These are phyloP conservation scores for Botrytis cinerea DNA, from an alignment of 2,329 filamentous ascomycete genomes.

Conservation along the genomic window DNA sequence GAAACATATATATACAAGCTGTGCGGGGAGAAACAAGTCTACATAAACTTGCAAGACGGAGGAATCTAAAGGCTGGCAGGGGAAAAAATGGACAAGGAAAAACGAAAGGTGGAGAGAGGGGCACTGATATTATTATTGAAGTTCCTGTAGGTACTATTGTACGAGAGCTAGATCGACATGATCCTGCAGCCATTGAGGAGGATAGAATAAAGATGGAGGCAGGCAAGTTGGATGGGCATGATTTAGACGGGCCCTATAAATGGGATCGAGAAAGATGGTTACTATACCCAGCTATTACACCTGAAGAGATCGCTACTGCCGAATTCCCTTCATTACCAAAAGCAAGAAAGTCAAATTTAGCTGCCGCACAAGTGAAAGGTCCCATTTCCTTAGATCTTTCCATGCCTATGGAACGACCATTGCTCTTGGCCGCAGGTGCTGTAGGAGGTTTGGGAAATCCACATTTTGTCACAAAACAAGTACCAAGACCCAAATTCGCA, in stretches of 20 bases:
- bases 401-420: conserved; percentile 76
- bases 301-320: conserved; percentile 64
- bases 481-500: conserved; percentile 79
- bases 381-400: conserved; percentile 75
- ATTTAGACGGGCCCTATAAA: conserved; percentile 42
- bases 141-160: conserved; percentile 93
- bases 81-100: conserved; percentile 80
- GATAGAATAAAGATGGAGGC: conserved; percentile 44
- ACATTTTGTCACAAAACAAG: conserved; percentile 80
- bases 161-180: conserved; percentile 74
- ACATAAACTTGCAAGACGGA: conserved; percentile 81
- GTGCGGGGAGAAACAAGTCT: conserved; percentile 87
- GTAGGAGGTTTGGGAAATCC: conserved; percentile 91
- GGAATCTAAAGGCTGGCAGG: conserved; percentile 71
- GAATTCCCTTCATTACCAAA: conserved; percentile 59
- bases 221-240: conserved; percentile 43
- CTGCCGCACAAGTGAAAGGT: conserved; percentile 61
- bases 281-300: conserved; percentile 77
- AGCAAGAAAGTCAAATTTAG: conserved; percentile 57
- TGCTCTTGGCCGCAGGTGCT: conserved; percentile 83
- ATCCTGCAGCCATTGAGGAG: conserved; percentile 73
- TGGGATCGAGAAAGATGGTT: conserved; percentile 73
- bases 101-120: conserved; percentile 71
- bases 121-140: conserved; percentile 83
- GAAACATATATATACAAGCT: conserved; percentile 92